Base-by-base conservation (phyloP, 2,329 filamentous ascomycete genomes). In the Eurotiales sp. region DNA sequence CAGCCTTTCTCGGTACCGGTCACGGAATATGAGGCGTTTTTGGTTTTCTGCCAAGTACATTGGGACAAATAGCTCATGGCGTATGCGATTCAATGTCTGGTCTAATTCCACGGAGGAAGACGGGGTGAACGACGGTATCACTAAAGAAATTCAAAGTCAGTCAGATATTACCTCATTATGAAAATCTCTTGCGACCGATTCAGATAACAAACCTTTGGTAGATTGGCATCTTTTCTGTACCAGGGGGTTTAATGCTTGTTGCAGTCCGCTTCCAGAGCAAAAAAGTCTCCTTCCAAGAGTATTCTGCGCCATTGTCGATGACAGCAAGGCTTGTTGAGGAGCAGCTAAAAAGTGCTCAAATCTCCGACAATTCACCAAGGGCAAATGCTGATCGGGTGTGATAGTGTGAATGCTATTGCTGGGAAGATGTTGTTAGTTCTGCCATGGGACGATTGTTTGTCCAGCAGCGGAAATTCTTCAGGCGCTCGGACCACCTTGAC, bases 1-100 rank as follows among this genome's bases (percentile, higher is more conserved):
- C 23, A 76, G 61, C 46, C 64, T 58, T 12, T 64, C 59, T 34
- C 64, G 61, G 41, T 69, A 64, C 32, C 64, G 68, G 27, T 64
- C 54, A 45, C 66, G 65, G 60, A 70, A 74, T 51, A 75, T 66
- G 40, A 71, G 63, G 36, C 61, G 64, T 53, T 64, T 64, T 51
- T 75, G 72, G 37, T 63, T 63, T 5, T 59, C 52, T 30, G 61
- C 59, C 4, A 76, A 65, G 32, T 66, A 65, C 44, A 63, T 64
- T 23, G 73, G 73, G 27, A 74, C 69, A 59, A 76, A 75, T 45
- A 75, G 62, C 36, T 70, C 66, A 54, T 74, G 59, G 56, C 73
- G 72, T 60, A 71, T 73, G 53, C 62, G 63, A 23, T 64, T 57
- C 27, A 76, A 65, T 44, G 69, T 61, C 39, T 66, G 56, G 56